Evolutionary conservation across 2,329 filamentous ascomycete species (phyloP), one percentile per base, ranked within the genome.

Genomic region (Epichloe uncinata): DNA sequence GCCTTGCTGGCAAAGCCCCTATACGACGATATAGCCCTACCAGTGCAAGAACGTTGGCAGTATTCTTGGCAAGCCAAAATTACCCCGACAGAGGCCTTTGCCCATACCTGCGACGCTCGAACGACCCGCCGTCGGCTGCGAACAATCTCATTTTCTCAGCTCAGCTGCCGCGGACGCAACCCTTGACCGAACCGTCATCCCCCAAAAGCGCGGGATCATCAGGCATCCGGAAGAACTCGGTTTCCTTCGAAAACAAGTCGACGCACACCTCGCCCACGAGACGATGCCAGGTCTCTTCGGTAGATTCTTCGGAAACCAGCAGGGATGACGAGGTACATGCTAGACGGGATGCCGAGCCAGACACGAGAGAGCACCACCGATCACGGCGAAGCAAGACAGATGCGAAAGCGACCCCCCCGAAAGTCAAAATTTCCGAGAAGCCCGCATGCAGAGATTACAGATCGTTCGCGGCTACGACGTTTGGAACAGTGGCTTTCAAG

Each of bases 21-120:
- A 77, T 88, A 57, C 82, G 87, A 53, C 78, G 84, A 59, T 93
- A 90, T 59, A 95, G 84, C 51, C 77, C 84, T 20, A 80, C 88
- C 43, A 95, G 87, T 59, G 88, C 89, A 8, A 79, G 87, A 58
- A 87, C 85, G 1, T 68, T 95, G 34, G 89, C 89, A 12, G 78
- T 87, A 50, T 87, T 86, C 59, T 74, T 95, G 47, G 87, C 88
- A 9, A 86, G 84, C 59, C 82, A 88, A 60, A 85, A 90, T 58
- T 80, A 93, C 55, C 81, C 88, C 0, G 81, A 87, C 54, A 73
- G 69, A 51, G 79, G 78, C 3, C 69, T 95, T 0, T 95, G 88
- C 46, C 73, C 73, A 1, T 63, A 69, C 22, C 62, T 79, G 15
- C 65, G 66, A 43, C 62, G 66, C 5, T 64, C 70, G 1, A 69